Conservation (phyloP, 2,329 filamentous ascomycete genomes). For the Fusarium sp. region DNA sequence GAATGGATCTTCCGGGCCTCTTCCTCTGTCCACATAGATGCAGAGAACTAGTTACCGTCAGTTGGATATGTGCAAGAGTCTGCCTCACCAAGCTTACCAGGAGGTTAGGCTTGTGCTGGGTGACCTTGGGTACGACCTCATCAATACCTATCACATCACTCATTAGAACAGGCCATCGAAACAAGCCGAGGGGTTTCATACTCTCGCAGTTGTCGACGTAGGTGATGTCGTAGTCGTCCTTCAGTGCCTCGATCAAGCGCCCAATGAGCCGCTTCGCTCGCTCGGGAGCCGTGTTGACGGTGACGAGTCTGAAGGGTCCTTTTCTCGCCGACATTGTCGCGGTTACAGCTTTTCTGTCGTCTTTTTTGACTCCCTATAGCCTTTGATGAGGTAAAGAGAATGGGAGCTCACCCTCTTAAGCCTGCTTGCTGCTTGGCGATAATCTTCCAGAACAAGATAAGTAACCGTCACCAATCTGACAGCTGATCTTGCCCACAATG, state of each 20-base stretch:
- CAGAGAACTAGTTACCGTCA: constrained; percentile 62
- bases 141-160: constrained; percentile 58
- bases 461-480: no score
- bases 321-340: not conserved
- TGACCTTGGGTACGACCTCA: constrained; percentile 66
- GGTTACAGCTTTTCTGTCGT: not conserved
- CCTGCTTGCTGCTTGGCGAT: no score
- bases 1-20: constrained; percentile 58
- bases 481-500: no score
- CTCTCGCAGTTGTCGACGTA: constrained; percentile 72
- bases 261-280: constrained; percentile 73
- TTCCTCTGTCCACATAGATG: constrained; percentile 65
- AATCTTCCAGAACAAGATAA: no score
- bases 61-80: not conserved
- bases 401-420: not conserved
- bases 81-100: constrained; percentile 34
- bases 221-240: constrained; percentile 72
- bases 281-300: constrained; percentile 76
- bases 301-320: constrained; percentile 73
- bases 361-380: not conserved
- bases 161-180: not conserved
- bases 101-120: constrained; percentile 47
- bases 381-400: not conserved
- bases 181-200: constrained; percentile 46
- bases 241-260: constrained; percentile 69